Percentiles rank a stretch among this genome's conserved stretches.
Evolutionary conservation across 2,329 filamentous ascomycete genomes (phyloP).

Genomic region (Apiospora koreana): DNA sequence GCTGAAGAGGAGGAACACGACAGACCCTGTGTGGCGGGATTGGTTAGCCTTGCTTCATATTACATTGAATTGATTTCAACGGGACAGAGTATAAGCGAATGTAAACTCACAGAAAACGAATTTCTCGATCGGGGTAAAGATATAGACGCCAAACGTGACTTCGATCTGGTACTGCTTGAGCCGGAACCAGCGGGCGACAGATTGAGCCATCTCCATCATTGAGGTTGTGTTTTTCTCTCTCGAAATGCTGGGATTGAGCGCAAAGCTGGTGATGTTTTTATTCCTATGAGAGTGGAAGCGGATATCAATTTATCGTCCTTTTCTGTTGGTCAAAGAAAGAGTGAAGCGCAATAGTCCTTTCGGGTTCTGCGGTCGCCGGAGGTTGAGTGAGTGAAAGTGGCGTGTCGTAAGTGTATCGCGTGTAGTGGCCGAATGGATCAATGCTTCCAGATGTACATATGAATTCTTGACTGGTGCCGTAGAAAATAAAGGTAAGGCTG

Average conservation of each 20-base stretch:
- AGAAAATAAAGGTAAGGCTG: not conserved
- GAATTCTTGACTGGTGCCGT: not conserved
- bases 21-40: constrained; percentile 65
- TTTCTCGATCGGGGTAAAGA: constrained; percentile 95
- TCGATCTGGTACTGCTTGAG: constrained; percentile 98
- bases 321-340: not conserved
- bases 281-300: not conserved
- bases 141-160: constrained; percentile 94
- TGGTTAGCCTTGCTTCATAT: not conserved
- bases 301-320: not conserved
- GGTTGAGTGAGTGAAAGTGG: not conserved
- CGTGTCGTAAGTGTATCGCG: not conserved
- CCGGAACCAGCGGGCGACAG: constrained; percentile 80
- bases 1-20: constrained; percentile 86
- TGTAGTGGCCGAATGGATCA: not conserved
- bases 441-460: not conserved
- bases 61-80: not conserved
- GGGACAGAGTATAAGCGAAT: not conserved
- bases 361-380: not conserved
- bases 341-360: not conserved
- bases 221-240: not conserved
- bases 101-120: constrained; percentile 85
- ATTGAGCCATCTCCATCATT: constrained; percentile 41
- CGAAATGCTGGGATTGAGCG: not conserved
- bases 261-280: not conserved